Base-by-base conservation (phyloP, 2,329 filamentous ascomycete genomes). In the Parascedosporium putredinis region DNA sequence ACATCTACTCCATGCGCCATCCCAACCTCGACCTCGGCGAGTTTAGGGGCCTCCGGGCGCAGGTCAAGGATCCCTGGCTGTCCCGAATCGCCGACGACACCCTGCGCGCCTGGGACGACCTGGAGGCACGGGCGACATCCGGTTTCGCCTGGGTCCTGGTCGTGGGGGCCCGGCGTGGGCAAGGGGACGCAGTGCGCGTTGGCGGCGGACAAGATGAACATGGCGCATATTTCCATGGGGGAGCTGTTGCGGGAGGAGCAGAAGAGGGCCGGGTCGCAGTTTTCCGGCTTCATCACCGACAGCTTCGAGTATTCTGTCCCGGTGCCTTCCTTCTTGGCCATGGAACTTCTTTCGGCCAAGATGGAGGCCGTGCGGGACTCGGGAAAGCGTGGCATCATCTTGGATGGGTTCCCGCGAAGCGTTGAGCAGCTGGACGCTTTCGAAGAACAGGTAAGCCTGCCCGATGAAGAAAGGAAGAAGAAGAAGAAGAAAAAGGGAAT, bases 141-240 rank as follows among this genome's bases (percentile, higher is more conserved):
- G 27, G 10, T 10, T 14, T 46, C 7, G 10, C 8, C 12, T 4
- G 10, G 3, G 25, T n/a, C 27, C 29, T 36, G 20, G 33, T 51
- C 12, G 45, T 24, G 57, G 57, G 55, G 4, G 55, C 57, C 55
- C 3, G 54, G 56, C n/a, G 54, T 56, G 2, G 57, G 57, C 18
- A 59, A 59, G 54, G 55, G 57, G 24, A 59, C 57, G 3, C 55
- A 55, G 31, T 59, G 57, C 40, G 36, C 27, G 8, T 51, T 43
- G 23, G 47, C 57, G 8, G 49, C 45, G 3, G 24, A 50, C 16
- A 53, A 57, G 10, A 50, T 56, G 7, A 45, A 51, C 12, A 34
- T 53, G 5, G 38, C 34, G 4, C 55, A 58, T n/a, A 29, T 59
- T 14, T 59, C 56, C 3, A 53, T 58, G 8, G 57, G 57, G 12